phyloP scores from a whole-genome alignment of 169 alveolate species.

The Plasmodium gonderi region DNA sequence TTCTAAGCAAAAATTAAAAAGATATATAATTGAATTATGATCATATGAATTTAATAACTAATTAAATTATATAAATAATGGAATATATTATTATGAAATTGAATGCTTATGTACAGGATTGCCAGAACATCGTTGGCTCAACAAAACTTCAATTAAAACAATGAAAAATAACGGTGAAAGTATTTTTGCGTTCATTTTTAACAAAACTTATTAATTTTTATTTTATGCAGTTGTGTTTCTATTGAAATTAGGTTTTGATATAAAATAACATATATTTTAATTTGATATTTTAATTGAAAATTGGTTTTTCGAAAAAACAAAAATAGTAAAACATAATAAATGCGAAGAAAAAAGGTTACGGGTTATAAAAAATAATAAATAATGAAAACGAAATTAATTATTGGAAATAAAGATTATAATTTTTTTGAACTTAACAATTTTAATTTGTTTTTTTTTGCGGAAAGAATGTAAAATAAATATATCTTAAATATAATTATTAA shows the following conservation, averaged over 20 bases:
- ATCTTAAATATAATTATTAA: too few relatives aligned
- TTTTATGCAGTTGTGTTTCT: not conserved
- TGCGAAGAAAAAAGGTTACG: too few relatives aligned
- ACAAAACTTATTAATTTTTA: not conserved
- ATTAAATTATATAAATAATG: not conserved
- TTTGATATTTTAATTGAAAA: not conserved
- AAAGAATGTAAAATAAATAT: too few relatives aligned
- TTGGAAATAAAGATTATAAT: too few relatives aligned
- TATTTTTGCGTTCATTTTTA: not conserved
- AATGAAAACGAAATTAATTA: too few relatives aligned
- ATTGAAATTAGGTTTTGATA: not conserved
- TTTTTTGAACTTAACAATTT: too few relatives aligned
- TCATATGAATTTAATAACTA: not conserved
- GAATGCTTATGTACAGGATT: not conserved
- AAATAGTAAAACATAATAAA: not conserved
- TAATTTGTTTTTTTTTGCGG: too few relatives aligned
- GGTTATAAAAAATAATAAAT: too few relatives aligned
- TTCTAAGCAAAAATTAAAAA: not conserved
- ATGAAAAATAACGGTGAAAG: not conserved
- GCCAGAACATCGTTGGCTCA: not conserved
- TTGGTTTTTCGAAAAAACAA: not conserved
- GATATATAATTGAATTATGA: not conserved
- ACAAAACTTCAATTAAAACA: not conserved
- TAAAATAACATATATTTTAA: not conserved
- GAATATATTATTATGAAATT: not conserved